Percentiles rank a stretch among this genome's conserved stretches.
Conservation (phyloP, 139 green algal genomes). For the Astrephomene gubernaculifera region DNA sequence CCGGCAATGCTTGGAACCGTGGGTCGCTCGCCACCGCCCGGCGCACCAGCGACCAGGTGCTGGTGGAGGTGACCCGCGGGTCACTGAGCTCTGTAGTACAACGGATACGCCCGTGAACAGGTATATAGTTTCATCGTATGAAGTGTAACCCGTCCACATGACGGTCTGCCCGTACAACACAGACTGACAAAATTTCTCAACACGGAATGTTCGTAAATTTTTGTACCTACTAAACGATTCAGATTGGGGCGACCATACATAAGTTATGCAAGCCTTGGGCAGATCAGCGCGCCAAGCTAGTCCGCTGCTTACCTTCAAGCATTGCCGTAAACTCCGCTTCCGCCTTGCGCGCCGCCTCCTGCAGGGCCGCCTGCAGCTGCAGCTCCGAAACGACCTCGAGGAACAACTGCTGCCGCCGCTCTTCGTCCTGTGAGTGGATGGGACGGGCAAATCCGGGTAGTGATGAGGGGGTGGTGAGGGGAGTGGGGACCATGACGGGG, state of each 20-base stretch:
- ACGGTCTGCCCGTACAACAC: too few species aligned
- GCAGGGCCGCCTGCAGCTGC: conserved; percentile 37
- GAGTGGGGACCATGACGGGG: too few species aligned
- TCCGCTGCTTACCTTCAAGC: conserved; percentile 26
- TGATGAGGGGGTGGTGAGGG: too few species aligned
- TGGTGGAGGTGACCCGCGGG: conserved; percentile 36
- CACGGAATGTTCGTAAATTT: too few species aligned
- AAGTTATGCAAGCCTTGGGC: too few species aligned
- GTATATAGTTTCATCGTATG: too few species aligned
- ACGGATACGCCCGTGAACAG: too few species aligned
- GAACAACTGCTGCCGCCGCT: conserved; percentile 37
- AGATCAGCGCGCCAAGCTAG: too few species aligned
- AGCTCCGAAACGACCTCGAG: conserved; percentile 41
- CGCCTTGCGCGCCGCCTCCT: conserved; percentile 21
- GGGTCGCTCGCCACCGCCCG: not conserved
- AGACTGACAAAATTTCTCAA: too few species aligned
- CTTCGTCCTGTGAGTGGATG: conserved; percentile 1
- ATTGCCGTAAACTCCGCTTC: conserved; percentile 32
- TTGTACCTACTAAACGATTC: too few species aligned
- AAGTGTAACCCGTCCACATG: too few species aligned
- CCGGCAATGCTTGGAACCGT: conserved; percentile 34
- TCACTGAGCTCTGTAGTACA: conserved; percentile 27
- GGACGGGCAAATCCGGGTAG: not conserved
- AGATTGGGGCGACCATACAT: too few species aligned
- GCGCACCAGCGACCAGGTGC: conserved; percentile 46